Evolutionary conservation across 305 asterid species (phyloP), one percentile per base, ranked within the genome.

Genomic region (Lippia alba): DNA sequence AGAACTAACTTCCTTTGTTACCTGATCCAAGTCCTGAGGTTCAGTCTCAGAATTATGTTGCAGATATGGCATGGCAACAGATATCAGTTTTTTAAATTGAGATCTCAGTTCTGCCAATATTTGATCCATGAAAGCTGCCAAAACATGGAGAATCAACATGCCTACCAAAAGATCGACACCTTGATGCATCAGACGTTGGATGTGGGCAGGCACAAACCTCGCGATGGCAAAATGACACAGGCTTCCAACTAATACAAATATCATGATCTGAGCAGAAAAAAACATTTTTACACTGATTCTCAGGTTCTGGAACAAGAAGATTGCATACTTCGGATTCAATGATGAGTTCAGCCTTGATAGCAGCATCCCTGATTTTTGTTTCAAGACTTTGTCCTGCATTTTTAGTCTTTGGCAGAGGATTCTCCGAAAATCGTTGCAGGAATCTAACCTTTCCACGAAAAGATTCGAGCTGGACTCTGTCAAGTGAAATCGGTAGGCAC

Each of bases 361-460:
- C 54, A 5, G 20, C 62, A 12, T 66, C 61, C 11, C 61, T 34
- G 16, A 63, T 63, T 11, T 8, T 39, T 0, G 7, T n/a, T 53
- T 60, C 54, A 12, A 70, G 7, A 50, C 16, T 39, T 14, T 51
- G 44, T 5, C 1, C 33, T 8, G 50, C 50, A 5, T 39, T 2
- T 20, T 16, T 7, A 44, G 55, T 3, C 4, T 60, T 60, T 17
- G 14, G 4, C 30, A n/a, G 10, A 3, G 50, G 41, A 8, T 18
- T 14, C 14, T 40, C 50, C 40, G 5, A 7, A 8, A 67, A 61
- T 6, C 20, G 19, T 8, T 1, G 44, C 54, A 67, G 9, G 55
- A 55, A 55, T 12, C 68, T 34, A 16, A 73, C 54, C 61, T 57
- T 57, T 48, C n/a, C 36, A 18, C 11, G 33, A 17, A 70, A 60